Conservation (phyloP, 306 rosid genomes). For the Fragaria iinumae region DNA sequence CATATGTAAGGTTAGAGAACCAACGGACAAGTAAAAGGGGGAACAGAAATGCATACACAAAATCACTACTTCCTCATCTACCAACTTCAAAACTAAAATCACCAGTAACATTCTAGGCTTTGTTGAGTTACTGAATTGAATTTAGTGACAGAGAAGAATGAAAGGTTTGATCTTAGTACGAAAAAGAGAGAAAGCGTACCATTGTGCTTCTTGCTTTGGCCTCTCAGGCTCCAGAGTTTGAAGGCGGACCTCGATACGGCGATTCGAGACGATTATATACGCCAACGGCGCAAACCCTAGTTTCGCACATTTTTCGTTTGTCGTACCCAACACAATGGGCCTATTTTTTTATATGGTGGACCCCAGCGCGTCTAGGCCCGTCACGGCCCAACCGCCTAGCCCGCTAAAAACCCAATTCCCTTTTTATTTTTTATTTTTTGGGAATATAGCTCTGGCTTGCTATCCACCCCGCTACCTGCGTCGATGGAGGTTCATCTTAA, state of each 20-base stretch:
- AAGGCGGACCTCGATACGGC: background rate
- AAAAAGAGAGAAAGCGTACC: conserved; percentile 1
- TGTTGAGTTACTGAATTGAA: background rate
- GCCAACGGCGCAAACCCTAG: conserved; percentile 9
- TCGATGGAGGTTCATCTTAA: conserved; percentile 47
- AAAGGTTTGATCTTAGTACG: background rate
- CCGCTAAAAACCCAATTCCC: too few species aligned
- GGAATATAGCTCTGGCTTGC: background rate
- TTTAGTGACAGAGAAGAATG: background rate
- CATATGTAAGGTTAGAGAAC: background rate
- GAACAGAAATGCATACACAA: too few species aligned
- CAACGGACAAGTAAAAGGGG: too few species aligned
- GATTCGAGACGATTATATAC: background rate
- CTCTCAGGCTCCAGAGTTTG: background rate
- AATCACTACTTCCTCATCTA: too few species aligned
- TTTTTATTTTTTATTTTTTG: too few species aligned
- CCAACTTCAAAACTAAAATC: too few species aligned
- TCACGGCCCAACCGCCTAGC: too few species aligned
- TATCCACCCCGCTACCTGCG: background rate
- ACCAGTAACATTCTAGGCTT: background rate
- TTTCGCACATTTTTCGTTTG: too few species aligned
- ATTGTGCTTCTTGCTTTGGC: background rate
- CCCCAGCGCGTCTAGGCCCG: too few species aligned
- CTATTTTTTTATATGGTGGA: background rate
- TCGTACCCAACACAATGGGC: background rate